These are phyloP conservation scores for Aureobasidium pullulans DNA, from an alignment of 2,329 filamentous ascomycete species.

Conservation along the genomic window DNA sequence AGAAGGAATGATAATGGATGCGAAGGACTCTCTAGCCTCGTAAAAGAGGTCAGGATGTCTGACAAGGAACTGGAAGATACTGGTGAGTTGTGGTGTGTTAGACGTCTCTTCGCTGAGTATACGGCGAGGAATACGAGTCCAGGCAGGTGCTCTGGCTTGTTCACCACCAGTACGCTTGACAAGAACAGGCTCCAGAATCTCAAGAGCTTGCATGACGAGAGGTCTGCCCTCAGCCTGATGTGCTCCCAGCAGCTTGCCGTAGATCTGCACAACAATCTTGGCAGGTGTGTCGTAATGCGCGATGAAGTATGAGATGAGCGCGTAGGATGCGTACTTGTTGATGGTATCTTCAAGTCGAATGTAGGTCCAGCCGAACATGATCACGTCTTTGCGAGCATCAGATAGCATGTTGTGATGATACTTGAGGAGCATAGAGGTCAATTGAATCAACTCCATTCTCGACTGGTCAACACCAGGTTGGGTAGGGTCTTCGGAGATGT, in stretches of 20 bases:
- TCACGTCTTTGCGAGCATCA: constrained; percentile 92
- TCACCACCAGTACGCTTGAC: constrained; percentile 70
- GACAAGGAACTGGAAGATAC: constrained; percentile 95
- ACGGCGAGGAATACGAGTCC: constrained; percentile 83
- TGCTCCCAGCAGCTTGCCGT: constrained; percentile 80
- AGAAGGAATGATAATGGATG: constrained; percentile 79
- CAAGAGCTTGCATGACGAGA: constrained; percentile 86
- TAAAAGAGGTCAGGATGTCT: constrained; percentile 91
- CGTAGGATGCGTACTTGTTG: constrained; percentile 97
- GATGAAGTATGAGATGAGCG: constrained; percentile 96
- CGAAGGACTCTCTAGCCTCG: constrained; percentile 86
- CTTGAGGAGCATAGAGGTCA: constrained; percentile 91
- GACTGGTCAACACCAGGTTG: constrained; percentile 91
- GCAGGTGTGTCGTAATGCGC: constrained; percentile 91
- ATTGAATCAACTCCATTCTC: constrained; percentile 88
- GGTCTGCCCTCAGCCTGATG: constrained; percentile 92
- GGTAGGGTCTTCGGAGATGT: constrained; percentile 72
- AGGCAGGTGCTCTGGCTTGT: constrained; percentile 65
- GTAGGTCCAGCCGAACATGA: constrained; percentile 98
- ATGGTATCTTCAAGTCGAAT: constrained; percentile 98
- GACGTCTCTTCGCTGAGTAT: constrained; percentile 91
- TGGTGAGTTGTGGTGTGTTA: constrained; percentile 91
- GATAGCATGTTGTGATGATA: constrained; percentile 84
- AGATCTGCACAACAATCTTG: constrained; percentile 94
- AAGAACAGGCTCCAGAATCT: constrained; percentile 89